A percentile compares a stretch with the other conserved stretches of the same genome.
Evolutionary conservation across 345 rosid genomes (phyloP).

Genomic region (Pugionium dolabratum): DNA sequence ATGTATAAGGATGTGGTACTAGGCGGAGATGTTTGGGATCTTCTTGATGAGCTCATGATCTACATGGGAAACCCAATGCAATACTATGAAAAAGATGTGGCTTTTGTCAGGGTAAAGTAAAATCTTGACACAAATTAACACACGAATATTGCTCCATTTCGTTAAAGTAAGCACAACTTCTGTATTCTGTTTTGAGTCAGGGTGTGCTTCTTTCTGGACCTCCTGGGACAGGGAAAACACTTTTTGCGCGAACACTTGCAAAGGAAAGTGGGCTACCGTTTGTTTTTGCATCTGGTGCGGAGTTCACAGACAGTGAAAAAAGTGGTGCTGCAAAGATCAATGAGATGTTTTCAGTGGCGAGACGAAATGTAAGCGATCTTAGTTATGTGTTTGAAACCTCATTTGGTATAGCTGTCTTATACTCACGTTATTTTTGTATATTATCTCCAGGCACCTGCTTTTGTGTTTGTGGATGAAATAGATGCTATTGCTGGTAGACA

Average conservation of each 20-base stretch:
- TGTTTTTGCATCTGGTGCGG: slow-evolving; percentile 96
- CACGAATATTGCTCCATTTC: slow-evolving; percentile 7
- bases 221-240: slow-evolving; percentile 98
- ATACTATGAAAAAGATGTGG: slow-evolving; percentile 79
- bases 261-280: slow-evolving; percentile 96
- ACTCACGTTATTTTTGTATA: slow-evolving; percentile 3
- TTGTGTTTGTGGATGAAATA: slow-evolving; percentile 95
- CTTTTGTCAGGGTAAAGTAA: slow-evolving; percentile 83
- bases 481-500: slow-evolving; percentile 99
- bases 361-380: slow-evolving; percentile 75
- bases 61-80: slow-evolving; percentile 96
- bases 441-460: slow-evolving; percentile 79
- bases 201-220: slow-evolving; percentile 98
- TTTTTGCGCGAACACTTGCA: slow-evolving; percentile 92
- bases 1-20: slow-evolving; percentile 91
- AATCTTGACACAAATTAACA: slow-evolving; percentile 20
- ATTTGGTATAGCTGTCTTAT: slow-evolving; percentile 23
- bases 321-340: slow-evolving; percentile 88
- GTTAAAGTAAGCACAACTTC: slow-evolving; percentile 14
- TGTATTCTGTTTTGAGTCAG: slow-evolving; percentile 46
- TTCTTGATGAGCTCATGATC: slow-evolving; percentile 92
- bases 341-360: slow-evolving; percentile 89
- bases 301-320: slow-evolving; percentile 90
- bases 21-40: slow-evolving; percentile 99
- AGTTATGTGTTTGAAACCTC: slow-evolving; percentile 14